A percentile compares a stretch with the other conserved stretches of the same genome.
phyloP scores from a whole-genome alignment of 78 protist genomes.

The slime mould (Dictyostelium discoideum) region dicty_2.7 NC_007088.5:2776501-2777000 shows the following conservation, averaged over 20 bases:
- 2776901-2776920: conserved; percentile 26
- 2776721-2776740: conserved; percentile 79
- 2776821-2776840: conserved; percentile 83
- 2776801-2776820: conserved; percentile 82
- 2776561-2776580: conserved; percentile 66
- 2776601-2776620: conserved; percentile 79
- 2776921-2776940: conserved; percentile 77
- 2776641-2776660: conserved; percentile 59
- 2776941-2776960: conserved; percentile 84
- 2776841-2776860: conserved; percentile 45
- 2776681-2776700: conserved; percentile 83
- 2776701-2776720: conserved; percentile 1
- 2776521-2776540: conserved; percentile 38
- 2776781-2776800: conserved; percentile 66
- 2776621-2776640: conserved; percentile 46
- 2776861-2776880: conserved; percentile 33
- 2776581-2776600: conserved; percentile 78
- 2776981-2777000: conserved; percentile 84
- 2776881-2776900: conserved; percentile 56
- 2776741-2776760: conserved; percentile 50
- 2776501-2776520: conserved; percentile 1
- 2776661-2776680: conserved; percentile 85
- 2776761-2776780: neutral
- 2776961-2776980: conserved; percentile 80
- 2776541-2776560: conserved; percentile 59